Conservation (phyloP, 2,329 filamentous ascomycete species). For the Aureobasidium uvarum region DNA sequence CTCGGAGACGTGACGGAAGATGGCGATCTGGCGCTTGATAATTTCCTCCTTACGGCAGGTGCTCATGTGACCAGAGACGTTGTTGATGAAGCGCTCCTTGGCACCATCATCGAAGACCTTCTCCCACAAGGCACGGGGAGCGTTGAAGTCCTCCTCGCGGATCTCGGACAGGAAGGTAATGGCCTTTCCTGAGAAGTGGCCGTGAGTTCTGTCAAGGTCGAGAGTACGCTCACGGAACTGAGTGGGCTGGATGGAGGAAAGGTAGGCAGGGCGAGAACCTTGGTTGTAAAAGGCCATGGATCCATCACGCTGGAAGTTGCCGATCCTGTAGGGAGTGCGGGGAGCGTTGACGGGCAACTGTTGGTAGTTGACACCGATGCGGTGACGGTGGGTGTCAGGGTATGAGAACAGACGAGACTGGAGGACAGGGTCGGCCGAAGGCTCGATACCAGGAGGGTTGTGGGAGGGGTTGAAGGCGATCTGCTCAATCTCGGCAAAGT, state of each 20-base stretch:
- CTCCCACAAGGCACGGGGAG: conserved; percentile 59
- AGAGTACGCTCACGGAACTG: conserved; percentile 49
- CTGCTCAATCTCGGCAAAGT: conserved; percentile 67
- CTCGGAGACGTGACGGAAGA: conserved; percentile 62
- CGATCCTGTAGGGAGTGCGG: conserved; percentile 56
- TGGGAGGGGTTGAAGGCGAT: conserved; percentile 67
- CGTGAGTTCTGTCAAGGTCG: conserved; percentile 52
- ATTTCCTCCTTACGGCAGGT: conserved; percentile 59
- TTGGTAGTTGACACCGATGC: conserved; percentile 59
- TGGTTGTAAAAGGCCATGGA: conserved; percentile 67
- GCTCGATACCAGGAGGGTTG: conserved; percentile 65
- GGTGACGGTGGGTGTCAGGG: conserved; percentile 62
- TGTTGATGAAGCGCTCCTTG: conserved; percentile 58
- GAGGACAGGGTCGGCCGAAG: conserved; percentile 67
- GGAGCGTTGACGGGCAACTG: conserved; percentile 56
- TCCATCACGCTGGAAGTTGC: conserved; percentile 71
- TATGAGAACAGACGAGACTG: conserved; percentile 70
- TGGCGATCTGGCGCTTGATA: conserved; percentile 63
- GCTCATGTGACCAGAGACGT: conserved; percentile 61
- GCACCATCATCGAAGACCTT: conserved; percentile 60
- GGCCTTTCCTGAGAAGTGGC: conserved; percentile 51
- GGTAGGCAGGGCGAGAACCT: conserved; percentile 58
- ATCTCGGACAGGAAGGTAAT: conserved; percentile 54
- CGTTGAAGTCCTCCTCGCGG: conserved; percentile 55
- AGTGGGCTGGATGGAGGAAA: conserved; percentile 54